phyloP scores from a whole-genome alignment of 257 asterid genomes.

The Capsicum chinense region DNA sequence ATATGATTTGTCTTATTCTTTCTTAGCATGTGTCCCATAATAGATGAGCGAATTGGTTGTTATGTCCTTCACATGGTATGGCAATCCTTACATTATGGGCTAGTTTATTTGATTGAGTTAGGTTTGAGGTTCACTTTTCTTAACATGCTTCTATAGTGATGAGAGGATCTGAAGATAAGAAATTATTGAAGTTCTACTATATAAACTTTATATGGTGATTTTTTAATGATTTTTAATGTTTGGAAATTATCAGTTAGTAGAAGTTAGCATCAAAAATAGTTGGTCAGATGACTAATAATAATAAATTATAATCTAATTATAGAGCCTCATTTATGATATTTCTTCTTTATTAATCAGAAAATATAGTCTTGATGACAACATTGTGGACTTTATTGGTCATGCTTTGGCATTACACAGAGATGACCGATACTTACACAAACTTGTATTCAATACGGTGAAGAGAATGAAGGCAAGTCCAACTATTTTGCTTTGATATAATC shows the following conservation, averaged over 20 bases:
- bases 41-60: not conserved
- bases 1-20: not conserved
- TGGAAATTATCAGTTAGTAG: constrained; percentile 2
- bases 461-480: constrained; percentile 71
- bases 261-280: not conserved
- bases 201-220: not conserved
- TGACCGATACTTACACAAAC: constrained; percentile 80
- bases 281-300: not conserved
- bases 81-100: not conserved
- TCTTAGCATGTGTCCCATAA: not conserved
- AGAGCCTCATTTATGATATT: not conserved
- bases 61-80: not conserved
- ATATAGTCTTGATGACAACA: constrained; percentile 92
- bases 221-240: not conserved
- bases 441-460: constrained; percentile 82
- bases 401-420: constrained; percentile 90
- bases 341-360: constrained; percentile 53
- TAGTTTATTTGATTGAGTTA: not conserved
- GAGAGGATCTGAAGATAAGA: constrained; percentile 14
- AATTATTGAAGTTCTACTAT: constrained; percentile 16
- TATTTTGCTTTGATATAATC: not conserved
- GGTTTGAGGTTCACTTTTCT: not conserved
- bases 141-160: not conserved
- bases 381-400: constrained; percentile 88
- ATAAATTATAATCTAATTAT: not conserved